Evolutionary conservation across 1,284 basidiomycete genomes (phyloP), one percentile per base, ranked within the genome.

Genomic region (Pseudozyma tsukubaensis): DNA sequence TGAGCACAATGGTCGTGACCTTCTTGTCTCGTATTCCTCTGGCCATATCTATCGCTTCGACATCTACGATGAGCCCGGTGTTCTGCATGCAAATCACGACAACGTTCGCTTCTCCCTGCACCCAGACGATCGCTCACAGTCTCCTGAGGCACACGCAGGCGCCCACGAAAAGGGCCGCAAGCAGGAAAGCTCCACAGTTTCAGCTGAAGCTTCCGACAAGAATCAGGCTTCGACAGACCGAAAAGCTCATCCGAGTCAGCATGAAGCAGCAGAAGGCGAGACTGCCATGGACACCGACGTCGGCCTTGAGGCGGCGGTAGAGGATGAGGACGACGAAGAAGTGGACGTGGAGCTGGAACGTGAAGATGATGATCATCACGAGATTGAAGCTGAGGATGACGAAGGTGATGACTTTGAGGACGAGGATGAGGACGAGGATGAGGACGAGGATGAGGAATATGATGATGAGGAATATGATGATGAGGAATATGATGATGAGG

Each of bases 21-120:
- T 85, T 12, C 56, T 84, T 29, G 64, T 83, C 11, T 77, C 76
- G 1, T 85, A 85, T 61, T 76, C 70, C 7, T 76, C 63, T 2
- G 76, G 66, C 9, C 70, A 72, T 5, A 69, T 85, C 10, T 83
- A 80, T 50, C 72, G 81, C 18, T 85, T 84, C 59, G 78, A 84
- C 44, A 80, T 82, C 13, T 72, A 80, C 43, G 78, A 61, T 39
- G 75, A 81, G 12, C 59, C 73, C 2, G 70, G 70, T 24, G 47
- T 72, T 3, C 19, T 67, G 12, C 67, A 75, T 11, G 62, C 68
- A 32, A 65, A 62, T 32, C 44, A 59, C 12, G 67, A 59, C 19
- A 59, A 53, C 11, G 61, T 37, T 0, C 43, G 65, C 3, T 48
- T 53, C 19, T 67, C 59, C 19, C 12, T 49, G 12, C 52, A 59